A percentile compares a stretch with the other conserved stretches of the same genome.
Evolutionary conservation across 2,329 filamentous ascomycete species (phyloP).

Genomic region (Colletotrichum costaricense): DNA sequence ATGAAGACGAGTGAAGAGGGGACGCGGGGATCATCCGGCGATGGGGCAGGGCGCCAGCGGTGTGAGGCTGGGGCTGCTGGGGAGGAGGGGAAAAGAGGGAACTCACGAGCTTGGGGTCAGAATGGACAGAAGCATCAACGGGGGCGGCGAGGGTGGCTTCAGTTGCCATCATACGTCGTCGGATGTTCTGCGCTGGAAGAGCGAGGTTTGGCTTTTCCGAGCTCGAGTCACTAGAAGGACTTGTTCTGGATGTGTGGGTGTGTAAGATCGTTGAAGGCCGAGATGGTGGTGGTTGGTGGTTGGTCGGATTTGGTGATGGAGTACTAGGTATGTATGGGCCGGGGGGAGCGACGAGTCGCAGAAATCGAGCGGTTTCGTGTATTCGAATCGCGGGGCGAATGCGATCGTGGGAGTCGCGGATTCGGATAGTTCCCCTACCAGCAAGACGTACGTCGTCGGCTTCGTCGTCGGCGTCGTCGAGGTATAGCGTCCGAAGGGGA

Average conservation of each 20-base stretch:
- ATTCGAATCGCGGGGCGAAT: constrained; percentile 41
- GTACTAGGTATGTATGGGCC: background rate
- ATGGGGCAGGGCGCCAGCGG: constrained; percentile 22
- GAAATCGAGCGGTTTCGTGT: constrained; percentile 36
- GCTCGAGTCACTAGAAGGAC: constrained; percentile 36
- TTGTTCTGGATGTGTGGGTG: background rate
- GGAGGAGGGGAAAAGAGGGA: constrained; percentile 5
- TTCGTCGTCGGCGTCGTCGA: constrained; percentile 5
- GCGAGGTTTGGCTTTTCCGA: constrained; percentile 43
- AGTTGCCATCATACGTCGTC: constrained; percentile 74
- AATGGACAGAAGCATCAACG: constrained; percentile 64
- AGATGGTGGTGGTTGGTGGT: constrained; percentile 12
- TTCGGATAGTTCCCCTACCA: constrained; percentile 20
- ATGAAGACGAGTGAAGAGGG: background rate
- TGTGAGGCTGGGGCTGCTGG: background rate
- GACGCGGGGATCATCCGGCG: constrained; percentile 5
- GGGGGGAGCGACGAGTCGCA: constrained; percentile 22
- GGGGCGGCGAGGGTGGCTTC: constrained; percentile 66
- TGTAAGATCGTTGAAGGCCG: background rate
- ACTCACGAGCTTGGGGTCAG: constrained; percentile 59
- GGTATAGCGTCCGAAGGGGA: background rate
- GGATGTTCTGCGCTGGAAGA: constrained; percentile 38
- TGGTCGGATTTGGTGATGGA: constrained; percentile 8
- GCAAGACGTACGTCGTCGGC: constrained; percentile 15
- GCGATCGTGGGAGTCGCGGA: constrained; percentile 32